These are phyloP conservation scores for Ceratocystis ficicola DNA, from an alignment of 2,329 filamentous ascomycete genomes.

Conservation along the genomic window DNA sequence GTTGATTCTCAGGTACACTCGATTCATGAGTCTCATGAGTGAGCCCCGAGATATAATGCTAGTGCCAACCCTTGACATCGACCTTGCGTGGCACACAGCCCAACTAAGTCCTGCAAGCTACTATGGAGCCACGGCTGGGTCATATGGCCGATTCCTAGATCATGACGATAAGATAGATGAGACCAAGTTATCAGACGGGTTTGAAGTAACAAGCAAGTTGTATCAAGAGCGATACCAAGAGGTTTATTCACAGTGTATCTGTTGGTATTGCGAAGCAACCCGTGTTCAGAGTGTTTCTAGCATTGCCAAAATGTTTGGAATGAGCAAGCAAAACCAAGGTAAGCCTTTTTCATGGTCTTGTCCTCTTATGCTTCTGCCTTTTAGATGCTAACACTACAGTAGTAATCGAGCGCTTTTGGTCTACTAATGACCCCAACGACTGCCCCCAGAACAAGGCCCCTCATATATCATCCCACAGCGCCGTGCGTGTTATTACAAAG, in stretches of 20 bases:
- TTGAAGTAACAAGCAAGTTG: conserved; percentile 58
- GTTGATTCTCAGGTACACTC: conserved; percentile 50
- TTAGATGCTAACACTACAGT: neutral
- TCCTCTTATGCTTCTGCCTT: neutral
- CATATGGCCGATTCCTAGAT: conserved; percentile 51
- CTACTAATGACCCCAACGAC: conserved; percentile 37
- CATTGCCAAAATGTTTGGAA: conserved; percentile 35
- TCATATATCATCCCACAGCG: conserved; percentile 64
- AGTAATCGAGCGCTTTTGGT: conserved; percentile 35
- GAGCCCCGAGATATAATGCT: conserved; percentile 35
- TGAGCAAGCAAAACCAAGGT: conserved; percentile 37
- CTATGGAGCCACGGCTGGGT: conserved; percentile 41
- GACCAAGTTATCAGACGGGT: conserved; percentile 47
- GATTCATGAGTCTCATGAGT: conserved; percentile 51
- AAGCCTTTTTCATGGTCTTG: conserved; percentile 19
- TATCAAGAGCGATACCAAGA: conserved; percentile 55
- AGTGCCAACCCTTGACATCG: conserved; percentile 63
- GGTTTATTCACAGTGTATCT: conserved; percentile 65
- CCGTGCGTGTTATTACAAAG: conserved; percentile 34
- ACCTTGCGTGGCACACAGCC: conserved; percentile 71
- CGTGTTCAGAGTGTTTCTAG: conserved; percentile 29
- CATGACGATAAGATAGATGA: conserved; percentile 79
- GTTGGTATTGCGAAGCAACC: conserved; percentile 68
- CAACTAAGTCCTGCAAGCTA: conserved; percentile 56
- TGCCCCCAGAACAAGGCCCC: conserved; percentile 47